Evolutionary conservation across 805 yeast genomes (phyloP).

Genomic region (Saturnispora saitoi): DNA sequence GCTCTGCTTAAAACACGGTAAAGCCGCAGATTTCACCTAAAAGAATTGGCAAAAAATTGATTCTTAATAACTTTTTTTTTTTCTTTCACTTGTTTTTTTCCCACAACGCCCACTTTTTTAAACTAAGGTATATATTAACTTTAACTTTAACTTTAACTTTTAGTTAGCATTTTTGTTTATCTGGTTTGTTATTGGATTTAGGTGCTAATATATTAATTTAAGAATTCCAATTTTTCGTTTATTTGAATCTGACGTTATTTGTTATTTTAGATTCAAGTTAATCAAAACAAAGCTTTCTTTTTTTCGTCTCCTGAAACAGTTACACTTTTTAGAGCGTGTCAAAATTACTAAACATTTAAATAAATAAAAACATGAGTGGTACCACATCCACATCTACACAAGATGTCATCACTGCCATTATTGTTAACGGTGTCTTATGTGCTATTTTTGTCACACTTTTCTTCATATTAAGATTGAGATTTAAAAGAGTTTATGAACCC

Average conservation of each 20-base stretch:
- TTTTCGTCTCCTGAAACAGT: not conserved
- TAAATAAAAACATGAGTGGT: not conserved
- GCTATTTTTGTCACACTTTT: slow-evolving; percentile 54
- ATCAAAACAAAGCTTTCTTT: too few species aligned
- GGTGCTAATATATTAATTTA: too few species aligned
- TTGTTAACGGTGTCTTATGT: slow-evolving; percentile 60
- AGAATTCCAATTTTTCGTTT: too few species aligned
- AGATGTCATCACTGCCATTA: slow-evolving; percentile 64
- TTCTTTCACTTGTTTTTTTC: not conserved
- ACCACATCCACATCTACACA: slow-evolving; percentile 48
- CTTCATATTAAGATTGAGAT: slow-evolving; percentile 53
- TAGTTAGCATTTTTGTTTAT: too few species aligned
- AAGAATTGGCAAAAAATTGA: not conserved
- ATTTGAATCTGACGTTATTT: too few species aligned
- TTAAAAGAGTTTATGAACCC: slow-evolving; percentile 76
- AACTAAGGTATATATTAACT: too few species aligned
- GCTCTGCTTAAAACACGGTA: not conserved
- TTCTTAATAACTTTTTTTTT: not conserved
- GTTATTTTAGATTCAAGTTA: too few species aligned
- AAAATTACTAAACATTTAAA: not conserved
- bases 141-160: too few species aligned
- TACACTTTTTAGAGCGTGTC: not conserved
- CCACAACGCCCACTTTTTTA: too few species aligned
- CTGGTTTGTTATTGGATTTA: too few species aligned
- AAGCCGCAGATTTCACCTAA: not conserved